Percentiles rank a stretch among this genome's conserved stretches.
These are phyloP conservation scores for Agrostemma githago DNA, from an alignment of 148 eudicot species.

Conservation along the genomic window DNA sequence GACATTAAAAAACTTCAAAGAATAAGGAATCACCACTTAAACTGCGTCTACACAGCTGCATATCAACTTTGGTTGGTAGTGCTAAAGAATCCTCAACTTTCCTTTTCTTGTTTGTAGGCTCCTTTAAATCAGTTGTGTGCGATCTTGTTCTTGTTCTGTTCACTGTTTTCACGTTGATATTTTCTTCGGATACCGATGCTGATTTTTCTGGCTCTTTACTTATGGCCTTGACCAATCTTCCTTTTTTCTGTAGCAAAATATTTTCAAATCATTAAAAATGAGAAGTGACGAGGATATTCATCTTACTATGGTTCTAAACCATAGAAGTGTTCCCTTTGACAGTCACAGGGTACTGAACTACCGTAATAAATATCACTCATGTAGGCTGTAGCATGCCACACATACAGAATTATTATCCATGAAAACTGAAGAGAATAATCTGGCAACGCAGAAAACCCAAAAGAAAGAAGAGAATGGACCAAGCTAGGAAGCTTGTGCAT, in stretches of 20 bases:
- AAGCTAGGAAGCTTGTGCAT: background rate
- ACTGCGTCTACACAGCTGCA: constrained; percentile 41
- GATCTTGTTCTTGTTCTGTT: constrained; percentile 14
- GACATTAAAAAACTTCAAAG: too few species aligned
- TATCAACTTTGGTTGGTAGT: constrained; percentile 23
- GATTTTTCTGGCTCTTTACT: constrained; percentile 2
- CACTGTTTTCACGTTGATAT: background rate
- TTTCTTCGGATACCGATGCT: constrained; percentile 1
- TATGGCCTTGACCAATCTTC: constrained; percentile 7
- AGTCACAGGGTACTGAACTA: background rate
- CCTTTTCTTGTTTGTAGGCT: constrained; percentile 22
- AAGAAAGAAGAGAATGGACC: background rate
- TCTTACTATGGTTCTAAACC: background rate
- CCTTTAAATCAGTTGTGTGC: too few species aligned
- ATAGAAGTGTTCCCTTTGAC: background rate
- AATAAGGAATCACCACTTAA: too few species aligned
- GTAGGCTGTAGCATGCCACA: background rate
- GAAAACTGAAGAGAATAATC: background rate
- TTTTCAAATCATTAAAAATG: background rate
- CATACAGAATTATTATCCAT: background rate
- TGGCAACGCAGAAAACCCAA: background rate
- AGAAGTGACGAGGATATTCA: background rate
- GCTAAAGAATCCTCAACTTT: constrained; percentile 12
- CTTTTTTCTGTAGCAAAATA: constrained; percentile 8
- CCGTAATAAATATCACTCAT: background rate